A percentile compares a stretch with the other conserved stretches of the same genome.
These are phyloP conservation scores for Clausena lansium DNA, from an alignment of 345 rosid genomes.

Conservation along the genomic window DNA sequence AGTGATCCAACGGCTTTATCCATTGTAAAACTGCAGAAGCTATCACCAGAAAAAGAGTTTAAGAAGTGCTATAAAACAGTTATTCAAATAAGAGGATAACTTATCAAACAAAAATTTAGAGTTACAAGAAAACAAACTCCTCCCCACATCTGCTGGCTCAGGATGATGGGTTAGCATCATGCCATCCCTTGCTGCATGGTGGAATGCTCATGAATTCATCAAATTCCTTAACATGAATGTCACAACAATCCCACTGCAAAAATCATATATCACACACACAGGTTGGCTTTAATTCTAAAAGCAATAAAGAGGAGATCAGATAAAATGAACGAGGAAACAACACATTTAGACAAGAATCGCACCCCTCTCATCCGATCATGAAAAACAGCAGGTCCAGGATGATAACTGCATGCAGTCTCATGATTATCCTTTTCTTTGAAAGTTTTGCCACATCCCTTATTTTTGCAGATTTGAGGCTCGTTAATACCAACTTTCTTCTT, in stretches of 20 bases:
- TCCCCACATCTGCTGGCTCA: conserved; percentile 16
- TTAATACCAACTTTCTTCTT: conserved; percentile 65
- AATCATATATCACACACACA: not conserved
- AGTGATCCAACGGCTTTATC: too few species aligned
- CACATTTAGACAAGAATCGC: not conserved
- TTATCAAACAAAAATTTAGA: not conserved
- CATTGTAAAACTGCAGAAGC: too few species aligned
- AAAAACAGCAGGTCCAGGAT: conserved; percentile 95
- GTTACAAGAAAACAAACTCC: not conserved
- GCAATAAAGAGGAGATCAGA: not conserved
- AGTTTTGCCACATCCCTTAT: conserved; percentile 75
- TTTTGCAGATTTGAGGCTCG: conserved; percentile 74
- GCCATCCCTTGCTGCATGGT: conserved; percentile 95
- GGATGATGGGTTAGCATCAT: conserved; percentile 41
- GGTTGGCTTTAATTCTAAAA: not conserved
- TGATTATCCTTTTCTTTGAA: conserved; percentile 91
- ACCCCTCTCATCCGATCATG: conserved; percentile 91
- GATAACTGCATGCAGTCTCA: conserved; percentile 73
- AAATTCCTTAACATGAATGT: conserved; percentile 81
- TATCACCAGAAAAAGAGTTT: too few species aligned
- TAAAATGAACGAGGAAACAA: not conserved
- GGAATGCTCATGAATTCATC: conserved; percentile 93
- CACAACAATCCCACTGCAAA: conserved; percentile 96
- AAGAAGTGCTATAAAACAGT: too few species aligned
- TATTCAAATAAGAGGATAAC: too few species aligned